Conservation (phyloP, 371 early-diverging fungal species). For the Mucor mucedo region DNA sequence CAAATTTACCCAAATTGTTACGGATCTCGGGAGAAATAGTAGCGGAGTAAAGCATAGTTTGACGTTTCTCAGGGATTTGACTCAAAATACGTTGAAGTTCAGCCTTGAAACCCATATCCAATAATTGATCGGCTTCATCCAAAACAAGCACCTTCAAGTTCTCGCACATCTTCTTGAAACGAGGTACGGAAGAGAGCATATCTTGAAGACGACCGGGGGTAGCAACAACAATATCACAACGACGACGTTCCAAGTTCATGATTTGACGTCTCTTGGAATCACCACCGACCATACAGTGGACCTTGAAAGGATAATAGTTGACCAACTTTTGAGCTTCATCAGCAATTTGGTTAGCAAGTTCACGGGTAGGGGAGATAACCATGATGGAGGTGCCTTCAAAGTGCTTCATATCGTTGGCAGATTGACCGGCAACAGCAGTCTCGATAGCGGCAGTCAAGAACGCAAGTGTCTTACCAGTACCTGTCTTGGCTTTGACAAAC, state of each 20-base stretch:
- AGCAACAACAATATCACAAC: conserved; percentile 90
- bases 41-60: conserved; percentile 98
- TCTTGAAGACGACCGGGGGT: conserved; percentile 96
- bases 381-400: conserved; percentile 74
- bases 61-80: conserved; percentile 82
- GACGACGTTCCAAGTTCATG: conserved; percentile 58
- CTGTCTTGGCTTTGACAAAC: conserved; percentile 96
- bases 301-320: conserved; percentile 66
- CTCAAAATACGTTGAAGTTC: conserved; percentile 86
- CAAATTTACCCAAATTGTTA: conserved; percentile 64
- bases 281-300: conserved; percentile 92
- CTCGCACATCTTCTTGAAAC: conserved; percentile 62
- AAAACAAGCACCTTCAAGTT: conserved; percentile 82
- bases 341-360: conserved; percentile 95
- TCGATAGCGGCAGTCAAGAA: conserved; percentile 93
- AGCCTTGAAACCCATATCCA: conserved; percentile 98
- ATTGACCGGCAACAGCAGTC: conserved; percentile 51
- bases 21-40: conserved; percentile 90
- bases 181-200: conserved; percentile 69
- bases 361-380: conserved; percentile 96
- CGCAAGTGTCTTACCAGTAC: conserved; percentile 97
- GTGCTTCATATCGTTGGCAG: conserved; percentile 32
- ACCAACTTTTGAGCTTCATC: conserved; percentile 79
- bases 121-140: conserved; percentile 98
- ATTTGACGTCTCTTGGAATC: conserved; percentile 71